Evolutionary conservation across 768 basidiomycete genomes (phyloP).

Genomic region (Suillus clintonianus): DNA sequence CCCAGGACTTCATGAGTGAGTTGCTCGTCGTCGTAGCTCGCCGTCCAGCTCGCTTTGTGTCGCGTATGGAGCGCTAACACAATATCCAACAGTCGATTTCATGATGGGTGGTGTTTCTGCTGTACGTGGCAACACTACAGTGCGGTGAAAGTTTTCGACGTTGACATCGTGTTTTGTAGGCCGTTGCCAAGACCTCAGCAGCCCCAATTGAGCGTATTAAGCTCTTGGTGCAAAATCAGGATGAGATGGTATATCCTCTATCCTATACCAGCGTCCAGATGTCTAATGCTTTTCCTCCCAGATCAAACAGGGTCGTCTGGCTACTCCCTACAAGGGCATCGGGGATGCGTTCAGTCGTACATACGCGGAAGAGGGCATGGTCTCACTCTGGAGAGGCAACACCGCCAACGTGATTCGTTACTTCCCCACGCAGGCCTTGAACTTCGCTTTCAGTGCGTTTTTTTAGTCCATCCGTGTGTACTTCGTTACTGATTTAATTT

Average conservation of each 20-base stretch:
- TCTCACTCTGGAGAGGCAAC: constrained; percentile 99
- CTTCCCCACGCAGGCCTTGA: constrained; percentile 99
- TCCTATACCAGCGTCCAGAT: not conserved
- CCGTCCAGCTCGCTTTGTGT: not conserved
- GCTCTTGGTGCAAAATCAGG: constrained; percentile 97
- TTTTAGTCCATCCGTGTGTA: not conserved
- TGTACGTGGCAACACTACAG: constrained; percentile 45
- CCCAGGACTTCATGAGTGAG: constrained; percentile 85
- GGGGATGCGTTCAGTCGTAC: constrained; percentile 90
- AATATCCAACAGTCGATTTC: constrained; percentile 70
- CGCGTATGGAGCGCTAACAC: constrained; percentile 33
- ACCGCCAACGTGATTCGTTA: constrained; percentile 99
- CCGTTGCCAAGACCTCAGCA: constrained; percentile 98
- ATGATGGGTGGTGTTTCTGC: constrained; percentile 96
- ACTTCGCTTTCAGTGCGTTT: constrained; percentile 98
- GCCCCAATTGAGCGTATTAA: constrained; percentile 99
- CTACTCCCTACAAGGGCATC: constrained; percentile 95
- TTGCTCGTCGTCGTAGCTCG: constrained; percentile 2
- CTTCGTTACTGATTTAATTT: not conserved
- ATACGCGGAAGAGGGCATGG: constrained; percentile 92
- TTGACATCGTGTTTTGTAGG: constrained; percentile 49
- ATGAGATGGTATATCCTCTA: constrained; percentile 85
- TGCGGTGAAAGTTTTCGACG: not conserved
- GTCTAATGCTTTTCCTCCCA: constrained; percentile 29
- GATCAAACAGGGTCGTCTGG: constrained; percentile 99